Base-by-base conservation (phyloP, 345 rosid genomes). In the Populus euphratica region DNA sequence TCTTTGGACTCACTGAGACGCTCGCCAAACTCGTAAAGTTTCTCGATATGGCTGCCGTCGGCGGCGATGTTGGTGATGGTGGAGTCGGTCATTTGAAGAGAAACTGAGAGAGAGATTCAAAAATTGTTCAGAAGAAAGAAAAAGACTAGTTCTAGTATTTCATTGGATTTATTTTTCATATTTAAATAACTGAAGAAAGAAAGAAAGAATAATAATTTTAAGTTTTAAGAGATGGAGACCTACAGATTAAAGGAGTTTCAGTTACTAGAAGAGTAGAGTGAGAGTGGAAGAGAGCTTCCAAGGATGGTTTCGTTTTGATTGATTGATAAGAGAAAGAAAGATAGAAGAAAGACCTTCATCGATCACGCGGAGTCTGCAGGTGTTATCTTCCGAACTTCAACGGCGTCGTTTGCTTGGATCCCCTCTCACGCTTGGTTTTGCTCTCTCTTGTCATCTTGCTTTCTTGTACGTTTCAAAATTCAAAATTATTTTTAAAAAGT, bases 11-110 rank as follows among this genome's bases (percentile, higher is more conserved):
- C 98, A 78, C 81, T 96, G 74, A 96, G 97, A 4, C 97, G 89
- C 78, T 96, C 99, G 11, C 98, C 93, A 85, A 89, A 94, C 93
- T 96, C 93, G 84, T 96, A 96, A 72, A 96, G 96, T 93, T 89
- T 90, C 90, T 92, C 98, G 86, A 96, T 92, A 81, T 87, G 98
- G 70, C 77, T 79, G 73, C 90, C 87, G 36, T 92, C 98, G 36
- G 91, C 96, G 69, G 74, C 43, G 71, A 89, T 73, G 41, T 70
- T 49, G 59, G 29, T 75, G 43, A 70, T 44, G 71, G 90, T 72
- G 54, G 80, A 56, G 80, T 93, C 97, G 72, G 90, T 78, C 97
- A 91, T 91, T 84, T 81, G 82, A 73, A 7, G 35, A 17, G 6
- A 64, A 73, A 43, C 50, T 59, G 66, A 59, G 74, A 69, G 39